Conservation (phyloP, 805 yeast species). For the Hanseniaspora lindneri region DNA sequence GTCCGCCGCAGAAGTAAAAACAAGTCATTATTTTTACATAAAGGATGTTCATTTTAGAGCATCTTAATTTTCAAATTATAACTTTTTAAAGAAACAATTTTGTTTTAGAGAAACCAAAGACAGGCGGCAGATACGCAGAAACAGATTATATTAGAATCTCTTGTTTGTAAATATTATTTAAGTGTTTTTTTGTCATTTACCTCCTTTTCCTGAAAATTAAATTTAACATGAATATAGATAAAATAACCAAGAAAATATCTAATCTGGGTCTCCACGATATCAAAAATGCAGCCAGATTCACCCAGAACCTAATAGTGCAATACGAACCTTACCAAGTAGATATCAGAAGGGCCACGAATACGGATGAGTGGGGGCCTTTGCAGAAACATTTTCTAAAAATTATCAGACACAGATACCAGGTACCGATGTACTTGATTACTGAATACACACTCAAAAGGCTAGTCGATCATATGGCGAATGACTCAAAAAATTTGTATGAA, state of each 20-base stretch:
- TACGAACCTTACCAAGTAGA: slow-evolving; percentile 31
- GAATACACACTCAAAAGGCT: slow-evolving; percentile 30
- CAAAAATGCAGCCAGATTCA: slow-evolving; percentile 32
- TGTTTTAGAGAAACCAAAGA: no score
- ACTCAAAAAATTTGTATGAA: slow-evolving; percentile 30
- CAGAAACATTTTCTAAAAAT: slow-evolving; percentile 33
- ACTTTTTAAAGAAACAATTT: no score
- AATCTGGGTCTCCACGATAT: slow-evolving; percentile 32
- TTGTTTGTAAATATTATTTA: no score
- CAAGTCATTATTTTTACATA: no score
- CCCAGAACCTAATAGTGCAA: slow-evolving; percentile 32
- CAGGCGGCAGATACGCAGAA: no score
- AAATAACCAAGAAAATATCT: slow-evolving; percentile 24
- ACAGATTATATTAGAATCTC: no score
- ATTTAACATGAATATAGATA: slow-evolving; percentile 9
- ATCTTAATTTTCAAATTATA: no score
- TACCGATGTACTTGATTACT: slow-evolving; percentile 25
- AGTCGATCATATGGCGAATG: slow-evolving; percentile 30
- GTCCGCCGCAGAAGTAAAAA: no score
- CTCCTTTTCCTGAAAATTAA: no score
- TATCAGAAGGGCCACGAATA: slow-evolving; percentile 38
- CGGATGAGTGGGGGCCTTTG: slow-evolving; percentile 45
- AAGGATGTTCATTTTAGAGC: no score
- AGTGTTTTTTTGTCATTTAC: no score
- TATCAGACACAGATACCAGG: slow-evolving; percentile 25